A percentile compares a stretch with the other conserved stretches of the same genome.
phyloP scores from a whole-genome alignment of 345 rosid species.

The Ceriops zippeliana region DNA sequence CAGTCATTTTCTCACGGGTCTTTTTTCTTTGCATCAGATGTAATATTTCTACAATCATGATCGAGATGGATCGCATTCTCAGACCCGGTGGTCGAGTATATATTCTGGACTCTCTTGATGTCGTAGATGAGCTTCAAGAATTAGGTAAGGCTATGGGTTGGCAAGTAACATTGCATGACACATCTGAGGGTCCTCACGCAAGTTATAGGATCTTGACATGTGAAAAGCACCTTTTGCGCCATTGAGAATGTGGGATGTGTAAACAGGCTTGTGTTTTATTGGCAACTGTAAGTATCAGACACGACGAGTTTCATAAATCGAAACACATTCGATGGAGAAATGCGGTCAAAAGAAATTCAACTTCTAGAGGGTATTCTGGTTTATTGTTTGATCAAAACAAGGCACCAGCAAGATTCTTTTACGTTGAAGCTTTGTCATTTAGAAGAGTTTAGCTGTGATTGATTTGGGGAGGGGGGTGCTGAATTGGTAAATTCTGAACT shows the following conservation, averaged over 20 bases:
- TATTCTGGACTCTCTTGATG: conserved; percentile 68
- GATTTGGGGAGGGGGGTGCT: too few relatives aligned
- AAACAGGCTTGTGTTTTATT: neutral
- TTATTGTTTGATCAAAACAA: neutral
- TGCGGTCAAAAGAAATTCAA: too few relatives aligned
- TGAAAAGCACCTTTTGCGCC: conserved; percentile 54
- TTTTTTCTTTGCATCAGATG: conserved; percentile 47
- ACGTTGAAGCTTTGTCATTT: neutral
- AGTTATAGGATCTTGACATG: conserved; percentile 76
- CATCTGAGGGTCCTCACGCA: conserved; percentile 96
- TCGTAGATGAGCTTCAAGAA: conserved; percentile 76
- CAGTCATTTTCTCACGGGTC: neutral
- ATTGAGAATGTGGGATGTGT: conserved; percentile 23
- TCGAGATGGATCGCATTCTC: conserved; percentile 94
- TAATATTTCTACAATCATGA: conserved; percentile 82
- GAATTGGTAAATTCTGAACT: too few relatives aligned
- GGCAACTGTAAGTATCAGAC: conserved; percentile 13
- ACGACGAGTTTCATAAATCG: neutral
- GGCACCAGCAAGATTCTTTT: neutral
- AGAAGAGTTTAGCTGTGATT: too few relatives aligned
- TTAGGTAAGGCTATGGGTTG: conserved; percentile 83
- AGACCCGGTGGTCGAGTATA: conserved; percentile 94
- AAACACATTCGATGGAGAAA: neutral
- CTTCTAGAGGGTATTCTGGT: neutral
- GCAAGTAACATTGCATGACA: conserved; percentile 56